Evolutionary conservation across 305 asterid genomes (phyloP).

Genomic region (Striga hermonthica): DNA sequence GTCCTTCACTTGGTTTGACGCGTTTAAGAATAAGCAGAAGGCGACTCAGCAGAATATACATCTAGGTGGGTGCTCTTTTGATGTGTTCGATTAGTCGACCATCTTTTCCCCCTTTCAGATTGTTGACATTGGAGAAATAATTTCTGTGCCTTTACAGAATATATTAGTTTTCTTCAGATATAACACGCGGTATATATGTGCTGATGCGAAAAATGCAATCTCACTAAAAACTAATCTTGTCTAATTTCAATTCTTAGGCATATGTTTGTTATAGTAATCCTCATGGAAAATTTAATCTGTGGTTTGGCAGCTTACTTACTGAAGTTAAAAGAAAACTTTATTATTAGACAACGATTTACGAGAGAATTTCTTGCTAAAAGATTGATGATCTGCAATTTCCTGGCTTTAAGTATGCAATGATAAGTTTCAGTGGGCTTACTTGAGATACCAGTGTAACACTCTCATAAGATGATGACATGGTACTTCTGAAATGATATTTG

Average conservation of each 20-base stretch:
- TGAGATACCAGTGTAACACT: neutral
- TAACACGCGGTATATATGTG: neutral
- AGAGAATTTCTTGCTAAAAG: neutral
- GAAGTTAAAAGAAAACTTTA: neutral
- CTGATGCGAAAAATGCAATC: neutral
- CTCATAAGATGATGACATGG: neutral
- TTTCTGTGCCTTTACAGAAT: too few species aligned
- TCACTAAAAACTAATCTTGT: neutral
- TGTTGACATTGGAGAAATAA: neutral
- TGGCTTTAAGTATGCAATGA: neutral
- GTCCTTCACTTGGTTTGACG: conserved; percentile 84
- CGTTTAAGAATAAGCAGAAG: conserved; percentile 70
- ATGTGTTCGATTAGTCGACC: conserved; percentile 17
- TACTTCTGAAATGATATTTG: neutral
- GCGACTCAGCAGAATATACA: conserved; percentile 87
- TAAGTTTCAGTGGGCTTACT: conserved; percentile 5
- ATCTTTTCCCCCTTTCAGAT: conserved; percentile 12
- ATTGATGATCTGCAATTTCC: conserved; percentile 10
- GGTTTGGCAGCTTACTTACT: conserved; percentile 15
- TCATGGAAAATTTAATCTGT: neutral
- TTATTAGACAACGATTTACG: neutral
- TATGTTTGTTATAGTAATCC: conserved; percentile 2
- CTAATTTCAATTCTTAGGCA: neutral
- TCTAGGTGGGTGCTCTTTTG: conserved; percentile 48
- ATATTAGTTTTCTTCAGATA: too few species aligned